A percentile compares a stretch with the other conserved stretches of the same genome.
These are phyloP conservation scores for Chlorophyllum brunneum DNA, from an alignment of 768 basidiomycete genomes.

Conservation along the genomic window DNA sequence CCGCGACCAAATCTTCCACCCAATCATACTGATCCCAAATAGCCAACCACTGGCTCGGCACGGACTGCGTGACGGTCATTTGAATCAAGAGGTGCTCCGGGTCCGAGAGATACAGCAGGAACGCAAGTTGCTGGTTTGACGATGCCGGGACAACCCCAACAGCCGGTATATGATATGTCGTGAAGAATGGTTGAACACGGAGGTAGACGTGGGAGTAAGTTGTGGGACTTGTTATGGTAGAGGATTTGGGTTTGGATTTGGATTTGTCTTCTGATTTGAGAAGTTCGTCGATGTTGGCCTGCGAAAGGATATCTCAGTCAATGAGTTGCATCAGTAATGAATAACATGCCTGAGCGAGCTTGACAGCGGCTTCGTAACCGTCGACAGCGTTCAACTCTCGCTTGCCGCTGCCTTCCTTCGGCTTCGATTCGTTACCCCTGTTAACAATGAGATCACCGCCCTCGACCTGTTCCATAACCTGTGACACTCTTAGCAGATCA, in stretches of 20 bases:
- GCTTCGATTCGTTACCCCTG: slow-evolving; percentile 71
- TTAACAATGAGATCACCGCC: slow-evolving; percentile 90
- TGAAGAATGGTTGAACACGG: slow-evolving; percentile 86
- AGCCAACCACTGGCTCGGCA: slow-evolving; percentile 83
- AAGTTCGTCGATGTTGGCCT: slow-evolving; percentile 79
- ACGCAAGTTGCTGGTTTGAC: slow-evolving; percentile 53
- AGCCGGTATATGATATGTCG: slow-evolving; percentile 43
- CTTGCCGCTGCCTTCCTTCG: slow-evolving; percentile 49
- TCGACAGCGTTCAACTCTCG: slow-evolving; percentile 83
- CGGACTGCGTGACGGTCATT: slow-evolving; percentile 77
- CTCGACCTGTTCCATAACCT: slow-evolving; percentile 95
- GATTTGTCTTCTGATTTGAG: slow-evolving; percentile 56
- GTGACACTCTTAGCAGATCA: neutral
- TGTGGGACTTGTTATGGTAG: slow-evolving; percentile 45
- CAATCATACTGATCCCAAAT: slow-evolving; percentile 91
- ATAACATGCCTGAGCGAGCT: slow-evolving; percentile 70
- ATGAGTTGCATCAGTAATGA: neutral
- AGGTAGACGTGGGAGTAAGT: slow-evolving; percentile 90
- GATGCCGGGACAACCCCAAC: slow-evolving; percentile 29
- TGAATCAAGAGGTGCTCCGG: slow-evolving; percentile 75
- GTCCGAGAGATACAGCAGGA: slow-evolving; percentile 70
- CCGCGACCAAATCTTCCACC: slow-evolving; percentile 95
- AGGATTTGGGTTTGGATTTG: slow-evolving; percentile 26
- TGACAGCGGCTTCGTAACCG: slow-evolving; percentile 78
- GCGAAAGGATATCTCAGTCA: neutral